phyloP scores from a whole-genome alignment of 2,329 filamentous ascomycete genomes.

The Penicillium aurantiogriseum region DNA sequence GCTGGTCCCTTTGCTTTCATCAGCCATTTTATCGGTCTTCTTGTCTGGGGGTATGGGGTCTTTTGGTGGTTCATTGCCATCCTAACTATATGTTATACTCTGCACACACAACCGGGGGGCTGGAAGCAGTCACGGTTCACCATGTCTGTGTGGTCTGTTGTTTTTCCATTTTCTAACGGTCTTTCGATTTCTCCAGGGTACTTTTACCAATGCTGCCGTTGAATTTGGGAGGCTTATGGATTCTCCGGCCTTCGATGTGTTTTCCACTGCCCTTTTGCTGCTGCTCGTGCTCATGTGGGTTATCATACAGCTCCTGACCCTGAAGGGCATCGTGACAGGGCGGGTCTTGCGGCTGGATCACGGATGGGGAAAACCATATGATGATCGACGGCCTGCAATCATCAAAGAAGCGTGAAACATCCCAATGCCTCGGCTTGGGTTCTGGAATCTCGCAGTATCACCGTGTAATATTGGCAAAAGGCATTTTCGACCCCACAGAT shows the following conservation, averaged over 20 bases:
- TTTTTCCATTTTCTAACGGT: slow-evolving; percentile 31
- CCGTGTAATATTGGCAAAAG: neutral
- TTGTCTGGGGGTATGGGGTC: slow-evolving; percentile 42
- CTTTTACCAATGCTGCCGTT: slow-evolving; percentile 42
- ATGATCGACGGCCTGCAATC: neutral
- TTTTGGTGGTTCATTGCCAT: slow-evolving; percentile 47
- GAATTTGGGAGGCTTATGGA: slow-evolving; percentile 41
- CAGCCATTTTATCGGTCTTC: slow-evolving; percentile 40
- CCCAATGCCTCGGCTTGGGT: neutral
- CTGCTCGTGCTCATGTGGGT: slow-evolving; percentile 38
- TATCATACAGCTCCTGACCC: slow-evolving; percentile 31
- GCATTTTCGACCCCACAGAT: neutral
- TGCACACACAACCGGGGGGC: slow-evolving; percentile 22
- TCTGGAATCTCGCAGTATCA: neutral
- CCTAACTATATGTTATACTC: slow-evolving; percentile 33
- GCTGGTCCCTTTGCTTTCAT: slow-evolving; percentile 31
- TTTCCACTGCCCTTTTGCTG: slow-evolving; percentile 38
- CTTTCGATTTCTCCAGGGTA: slow-evolving; percentile 29
- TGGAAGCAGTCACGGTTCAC: slow-evolving; percentile 28
- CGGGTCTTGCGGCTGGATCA: slow-evolving; percentile 31
- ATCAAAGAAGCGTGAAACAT: neutral
- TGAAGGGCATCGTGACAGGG: slow-evolving; percentile 32
- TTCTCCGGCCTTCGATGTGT: slow-evolving; percentile 40
- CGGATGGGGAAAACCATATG: slow-evolving; percentile 21
- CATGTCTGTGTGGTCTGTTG: slow-evolving; percentile 36